These are phyloP conservation scores for Neoboletus brunneissimus DNA, from an alignment of 768 basidiomycete genomes.

Conservation along the genomic window DNA sequence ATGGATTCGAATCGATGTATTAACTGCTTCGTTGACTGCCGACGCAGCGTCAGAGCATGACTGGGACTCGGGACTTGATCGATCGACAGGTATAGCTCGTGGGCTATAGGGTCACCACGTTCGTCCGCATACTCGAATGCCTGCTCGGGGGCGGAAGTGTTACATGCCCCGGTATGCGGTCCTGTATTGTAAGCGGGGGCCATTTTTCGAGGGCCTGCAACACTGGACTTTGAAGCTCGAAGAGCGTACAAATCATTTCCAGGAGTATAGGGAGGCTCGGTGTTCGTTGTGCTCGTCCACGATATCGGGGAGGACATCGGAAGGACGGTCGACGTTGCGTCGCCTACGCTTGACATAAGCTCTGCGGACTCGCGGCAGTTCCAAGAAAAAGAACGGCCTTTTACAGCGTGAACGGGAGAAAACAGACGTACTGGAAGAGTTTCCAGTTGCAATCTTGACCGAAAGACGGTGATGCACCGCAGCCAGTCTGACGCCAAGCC, in stretches of 20 bases:
- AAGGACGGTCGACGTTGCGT: constrained; percentile 12
- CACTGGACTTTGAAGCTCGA: constrained; percentile 8
- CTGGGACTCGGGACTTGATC: neutral
- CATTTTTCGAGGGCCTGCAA: constrained; percentile 24
- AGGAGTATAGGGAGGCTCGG: neutral
- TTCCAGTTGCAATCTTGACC: constrained; percentile 12
- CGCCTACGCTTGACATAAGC: constrained; percentile 18
- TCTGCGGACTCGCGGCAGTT: neutral
- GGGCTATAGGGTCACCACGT: neutral
- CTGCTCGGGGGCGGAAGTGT: neutral
- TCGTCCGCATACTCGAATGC: neutral
- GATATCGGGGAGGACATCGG: constrained; percentile 15
- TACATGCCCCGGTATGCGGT: neutral
- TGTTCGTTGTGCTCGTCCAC: constrained; percentile 4
- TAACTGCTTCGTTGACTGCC: constrained; percentile 48
- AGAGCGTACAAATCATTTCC: neutral
- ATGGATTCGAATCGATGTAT: constrained; percentile 55
- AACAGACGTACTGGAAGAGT: neutral
- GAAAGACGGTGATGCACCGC: neutral
- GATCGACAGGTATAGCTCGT: constrained; percentile 1
- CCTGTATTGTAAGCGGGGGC: neutral
- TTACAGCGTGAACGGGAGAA: neutral
- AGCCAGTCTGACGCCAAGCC: constrained; percentile 14
- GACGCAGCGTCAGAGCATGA: constrained; percentile 21
- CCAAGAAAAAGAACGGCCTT: no score